These are phyloP conservation scores for Xylaria longipes DNA, from an alignment of 495 filamentous ascomycete species.

Conservation along the genomic window DNA sequence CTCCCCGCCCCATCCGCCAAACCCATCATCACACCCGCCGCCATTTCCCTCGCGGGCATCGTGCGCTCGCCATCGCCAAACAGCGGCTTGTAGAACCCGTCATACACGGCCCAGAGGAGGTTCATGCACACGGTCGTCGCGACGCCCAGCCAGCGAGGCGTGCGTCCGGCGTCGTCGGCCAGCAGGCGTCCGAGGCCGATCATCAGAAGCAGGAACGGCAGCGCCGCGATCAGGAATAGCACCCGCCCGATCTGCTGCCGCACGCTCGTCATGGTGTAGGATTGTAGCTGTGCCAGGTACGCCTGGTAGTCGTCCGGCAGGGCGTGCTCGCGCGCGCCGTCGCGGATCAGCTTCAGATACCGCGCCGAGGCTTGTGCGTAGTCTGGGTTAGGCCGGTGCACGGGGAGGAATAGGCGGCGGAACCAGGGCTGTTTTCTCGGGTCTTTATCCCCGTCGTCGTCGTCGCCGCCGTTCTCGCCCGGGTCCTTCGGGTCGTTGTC, in stretches of 20 bases:
- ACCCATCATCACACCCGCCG: constrained; percentile 9
- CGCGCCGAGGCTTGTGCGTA: constrained; percentile 84
- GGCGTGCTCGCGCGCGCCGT: constrained; percentile 77
- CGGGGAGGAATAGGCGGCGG: constrained; percentile 43
- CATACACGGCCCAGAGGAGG: constrained; percentile 77
- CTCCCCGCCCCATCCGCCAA: background rate
- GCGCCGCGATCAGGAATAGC: constrained; percentile 66
- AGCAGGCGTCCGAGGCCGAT: constrained; percentile 56
- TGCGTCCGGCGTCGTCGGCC: constrained; percentile 67
- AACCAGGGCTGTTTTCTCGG: constrained; percentile 36
- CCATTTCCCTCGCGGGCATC: constrained; percentile 28
- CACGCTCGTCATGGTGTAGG: constrained; percentile 71
- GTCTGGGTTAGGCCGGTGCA: constrained; percentile 63
- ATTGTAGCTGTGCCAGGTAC: constrained; percentile 68
- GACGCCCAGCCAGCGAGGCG: constrained; percentile 69
- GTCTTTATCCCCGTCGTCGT: constrained; percentile 31
- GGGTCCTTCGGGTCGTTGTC: constrained; percentile 15
- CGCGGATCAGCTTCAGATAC: constrained; percentile 78
- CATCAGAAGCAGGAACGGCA: constrained; percentile 61
- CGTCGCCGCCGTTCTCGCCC: constrained; percentile 5
- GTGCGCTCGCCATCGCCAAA: constrained; percentile 95
- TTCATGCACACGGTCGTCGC: constrained; percentile 56
- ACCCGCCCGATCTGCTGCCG: constrained; percentile 69
- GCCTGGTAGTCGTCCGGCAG: constrained; percentile 75
- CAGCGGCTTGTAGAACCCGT: constrained; percentile 64